Evolutionary conservation across 768 basidiomycete genomes (phyloP).

Genomic region (Mycena filopes): DNA sequence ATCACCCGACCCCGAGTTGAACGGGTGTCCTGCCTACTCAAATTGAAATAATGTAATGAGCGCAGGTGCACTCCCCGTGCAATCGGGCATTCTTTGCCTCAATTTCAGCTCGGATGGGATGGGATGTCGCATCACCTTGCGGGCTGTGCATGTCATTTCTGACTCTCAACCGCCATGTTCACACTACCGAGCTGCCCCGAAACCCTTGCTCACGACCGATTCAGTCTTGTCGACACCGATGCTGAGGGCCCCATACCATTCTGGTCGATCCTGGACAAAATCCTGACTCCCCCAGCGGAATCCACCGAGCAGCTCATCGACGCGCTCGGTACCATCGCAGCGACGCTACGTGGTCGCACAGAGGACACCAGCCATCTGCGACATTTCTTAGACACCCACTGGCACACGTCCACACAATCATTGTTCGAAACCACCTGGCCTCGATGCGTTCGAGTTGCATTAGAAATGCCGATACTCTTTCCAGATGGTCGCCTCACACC

Average conservation of each 20-base stretch:
- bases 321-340: slow-evolving; percentile 23
- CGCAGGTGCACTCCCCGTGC: too few species aligned
- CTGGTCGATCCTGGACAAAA: slow-evolving; percentile 20
- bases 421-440: slow-evolving; percentile 26
- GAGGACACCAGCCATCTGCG: slow-evolving; percentile 9
- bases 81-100: too few species aligned
- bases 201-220: slow-evolving; percentile 14
- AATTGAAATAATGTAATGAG: too few species aligned
- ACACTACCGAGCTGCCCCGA: slow-evolving; percentile 21
- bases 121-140: too few species aligned
- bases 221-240: slow-evolving; percentile 21
- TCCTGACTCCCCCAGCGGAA: background rate
- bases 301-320: slow-evolving; percentile 23
- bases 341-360: slow-evolving; percentile 13
- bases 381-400: slow-evolving; percentile 1
- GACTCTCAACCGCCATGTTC: background rate
- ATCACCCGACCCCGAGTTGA: too few species aligned
- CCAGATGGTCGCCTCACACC: slow-evolving; percentile 10
- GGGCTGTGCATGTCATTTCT: too few species aligned
- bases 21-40: too few species aligned
- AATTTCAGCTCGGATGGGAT: too few species aligned
- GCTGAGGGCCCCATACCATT: slow-evolving; percentile 17
- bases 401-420: background rate
- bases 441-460: slow-evolving; percentile 14
- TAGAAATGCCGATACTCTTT: slow-evolving; percentile 28